Base-by-base conservation (phyloP, 257 asterid species). In the Rhazya stricta region DNA sequence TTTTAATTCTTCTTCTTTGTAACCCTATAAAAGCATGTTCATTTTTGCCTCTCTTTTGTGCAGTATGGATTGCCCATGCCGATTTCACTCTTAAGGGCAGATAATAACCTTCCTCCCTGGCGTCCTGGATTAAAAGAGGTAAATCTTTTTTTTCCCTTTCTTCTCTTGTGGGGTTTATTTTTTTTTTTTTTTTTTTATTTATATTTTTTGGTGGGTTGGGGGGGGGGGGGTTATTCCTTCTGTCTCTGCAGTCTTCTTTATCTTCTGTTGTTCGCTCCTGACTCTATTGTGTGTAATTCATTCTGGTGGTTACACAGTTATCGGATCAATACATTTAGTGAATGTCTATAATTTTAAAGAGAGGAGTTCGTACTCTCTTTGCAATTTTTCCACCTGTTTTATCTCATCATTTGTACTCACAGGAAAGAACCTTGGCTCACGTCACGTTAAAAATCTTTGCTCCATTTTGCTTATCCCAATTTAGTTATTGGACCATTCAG, bases 101-200 rank as follows among this genome's bases (percentile, higher is more conserved):
- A 95, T 80, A 95, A 95, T 83, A 92, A 92, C 68, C 94, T 91
- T 81, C 99, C 98, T 79, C 98, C 99, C 69, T 95, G 99, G 99
- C 97, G 98, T 69, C 71, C 86, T 37, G 96, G 91, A 71, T 81
- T 95, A 78, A 85, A 84, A 80, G 99, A 95, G 97, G 99, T 94
- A 84, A 39, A 46, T 58, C 5, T 3, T 15, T 0, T 48, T 2
- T 48, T 5, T 48, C 21, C 1, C 54, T 62, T 45, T 72, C 9
- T 70, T 23, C 45, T 30, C 6, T 41, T 15, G 39, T 36, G 39
- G 37, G 66, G 21, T 15, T 27, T 9, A n/a, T n/a, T n/a, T n/a
- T n/a, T n/a, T n/a, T n/a, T n/a, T n/a, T n/a, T n/a, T n/a, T n/a
- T n/a, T n/a, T n/a, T n/a, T n/a, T n/a, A n/a, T n/a, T n/a, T n/a